Conservation (phyloP, 192 early-diverging fungal genomes). For the Coemansia sp. region DNA sequence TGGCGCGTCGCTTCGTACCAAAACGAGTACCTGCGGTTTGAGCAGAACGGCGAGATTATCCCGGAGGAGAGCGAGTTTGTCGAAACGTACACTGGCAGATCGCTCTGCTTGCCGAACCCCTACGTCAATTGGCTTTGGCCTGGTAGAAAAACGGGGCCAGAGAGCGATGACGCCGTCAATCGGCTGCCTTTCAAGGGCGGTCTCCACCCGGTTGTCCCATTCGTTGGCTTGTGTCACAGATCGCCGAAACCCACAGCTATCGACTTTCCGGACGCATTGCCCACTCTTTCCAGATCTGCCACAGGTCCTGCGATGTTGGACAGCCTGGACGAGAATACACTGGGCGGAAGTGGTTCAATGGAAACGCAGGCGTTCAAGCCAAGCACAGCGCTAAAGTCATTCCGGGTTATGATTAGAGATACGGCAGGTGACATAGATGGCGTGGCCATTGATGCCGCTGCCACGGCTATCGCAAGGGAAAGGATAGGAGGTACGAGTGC, state of each 20-base stretch:
- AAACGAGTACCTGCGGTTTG: constrained; percentile 71
- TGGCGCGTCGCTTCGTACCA: constrained; percentile 76
- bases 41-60: constrained; percentile 55
- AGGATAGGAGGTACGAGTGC: too few species aligned
- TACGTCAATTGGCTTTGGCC: constrained; percentile 50
- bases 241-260: not conserved
- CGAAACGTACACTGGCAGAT: constrained; percentile 31
- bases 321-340: too few species aligned
- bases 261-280: not conserved
- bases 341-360: not conserved
- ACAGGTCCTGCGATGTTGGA: not conserved
- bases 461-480: not conserved
- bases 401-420: too few species aligned
- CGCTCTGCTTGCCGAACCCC: constrained; percentile 35
- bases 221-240: constrained; percentile 11
- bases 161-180: constrained; percentile 2
- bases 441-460: not conserved
- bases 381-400: too few species aligned
- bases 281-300: not conserved
- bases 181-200: constrained; percentile 35
- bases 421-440: too few species aligned
- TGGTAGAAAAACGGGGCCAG: not conserved
- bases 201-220: constrained; percentile 41
- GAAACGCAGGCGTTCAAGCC: not conserved
- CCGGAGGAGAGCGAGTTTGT: constrained; percentile 57